Evolutionary conservation across 2,329 filamentous ascomycete species (phyloP), one percentile per base, ranked within the genome.

Genomic region (Aspergillus tubingensis): DNA sequence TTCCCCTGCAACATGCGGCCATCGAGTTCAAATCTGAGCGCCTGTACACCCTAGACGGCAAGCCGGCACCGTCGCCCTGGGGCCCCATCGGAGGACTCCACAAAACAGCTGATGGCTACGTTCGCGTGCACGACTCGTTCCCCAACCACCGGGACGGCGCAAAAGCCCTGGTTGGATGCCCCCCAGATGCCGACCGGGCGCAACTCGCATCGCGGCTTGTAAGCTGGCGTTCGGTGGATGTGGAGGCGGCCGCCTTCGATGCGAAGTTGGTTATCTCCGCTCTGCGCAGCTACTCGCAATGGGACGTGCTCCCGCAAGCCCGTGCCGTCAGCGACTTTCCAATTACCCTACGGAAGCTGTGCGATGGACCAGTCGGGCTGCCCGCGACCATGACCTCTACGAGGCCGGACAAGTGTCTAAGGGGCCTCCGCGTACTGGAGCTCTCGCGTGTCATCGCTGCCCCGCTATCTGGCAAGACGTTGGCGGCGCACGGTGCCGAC

Each of bases 41-140:
- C 1, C 69, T 85, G 1, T 83, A 83, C 58, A 71, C 70, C 0
- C 68, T 86, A 3, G 68, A 80, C 23, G 77, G 74, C 21, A 5
- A 23, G 3, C 68, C 73, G 15, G 67, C 73, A 1, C 32, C 71
- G 0, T 65, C 70, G 0, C 71, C 72, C 0, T 81, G 77, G 72
- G 79, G 78, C 0, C 70, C 76, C 0, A 77, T 86, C 3, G 82
- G 83, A 2, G 85, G 84, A 0, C 65, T 86, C 0, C 80, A 87
- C 65, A 75, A 74, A 55, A 80, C 83, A 0, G 68, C 70, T 0
- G 83, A 86, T 59, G 84, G 83, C 1, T 74, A 82, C 53, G 79
- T 87, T 2, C 78, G 83, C 2, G 79, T 86, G 49, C 85, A 87
- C 62, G 84, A 86, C 56, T 69, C 69, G 0, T 86, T 86, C 58